Evolutionary conservation across 2,329 filamentous ascomycete species (phyloP).

Genomic region (Nothomitra cinnamomea): DNA sequence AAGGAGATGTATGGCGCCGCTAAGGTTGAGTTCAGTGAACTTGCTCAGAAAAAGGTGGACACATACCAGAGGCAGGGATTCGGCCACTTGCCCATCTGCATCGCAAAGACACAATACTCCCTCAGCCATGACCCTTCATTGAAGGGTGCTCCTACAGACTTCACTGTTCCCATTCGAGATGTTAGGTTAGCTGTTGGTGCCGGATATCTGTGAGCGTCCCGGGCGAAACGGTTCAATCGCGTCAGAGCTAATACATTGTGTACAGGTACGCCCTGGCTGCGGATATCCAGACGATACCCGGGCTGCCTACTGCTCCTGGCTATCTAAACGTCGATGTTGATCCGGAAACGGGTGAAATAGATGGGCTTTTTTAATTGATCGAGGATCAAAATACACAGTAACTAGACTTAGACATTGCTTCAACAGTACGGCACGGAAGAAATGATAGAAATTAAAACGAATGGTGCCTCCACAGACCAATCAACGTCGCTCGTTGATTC

Average conservation of each 20-base stretch:
- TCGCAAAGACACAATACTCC: constrained; percentile 97
- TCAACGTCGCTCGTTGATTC: too few relatives aligned
- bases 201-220: constrained; percentile 58
- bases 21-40: constrained; percentile 79
- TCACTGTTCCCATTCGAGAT: constrained; percentile 86
- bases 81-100: constrained; percentile 82
- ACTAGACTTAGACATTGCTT: constrained; percentile 4
- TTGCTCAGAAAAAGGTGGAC: constrained; percentile 91
- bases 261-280: constrained; percentile 75
- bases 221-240: neutral
- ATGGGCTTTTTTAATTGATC: constrained; percentile 58
- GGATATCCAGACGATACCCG: constrained; percentile 96
- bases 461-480: too few relatives aligned
- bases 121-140: constrained; percentile 81
- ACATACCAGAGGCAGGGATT: constrained; percentile 87
- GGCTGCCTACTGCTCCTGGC: constrained; percentile 82
- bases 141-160: constrained; percentile 89
- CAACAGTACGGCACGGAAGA: constrained; percentile 3
- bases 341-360: constrained; percentile 33
- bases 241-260: neutral
- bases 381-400: neutral
- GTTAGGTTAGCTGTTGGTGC: constrained; percentile 88
- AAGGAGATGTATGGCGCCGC: constrained; percentile 88
- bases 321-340: constrained; percentile 80
- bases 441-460: constrained; percentile 2